phyloP scores from a whole-genome alignment of 495 filamentous ascomycete genomes.

The Lasiosphaeriaceae sp. region DNA sequence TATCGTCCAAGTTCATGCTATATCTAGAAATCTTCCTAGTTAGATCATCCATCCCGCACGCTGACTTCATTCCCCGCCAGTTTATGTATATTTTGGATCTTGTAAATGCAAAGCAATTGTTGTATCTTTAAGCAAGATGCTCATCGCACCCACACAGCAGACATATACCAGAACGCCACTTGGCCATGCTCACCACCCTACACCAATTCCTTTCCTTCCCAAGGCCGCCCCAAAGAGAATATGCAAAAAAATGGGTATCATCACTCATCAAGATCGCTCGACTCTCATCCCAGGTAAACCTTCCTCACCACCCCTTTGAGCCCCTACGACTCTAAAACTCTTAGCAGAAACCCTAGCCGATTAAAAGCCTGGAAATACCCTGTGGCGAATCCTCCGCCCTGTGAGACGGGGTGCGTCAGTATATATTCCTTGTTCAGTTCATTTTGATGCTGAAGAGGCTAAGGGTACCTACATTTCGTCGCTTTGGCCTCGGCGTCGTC shows the following conservation, averaged over 20 bases:
- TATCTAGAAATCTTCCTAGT: too few relatives aligned
- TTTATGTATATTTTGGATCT: too few relatives aligned
- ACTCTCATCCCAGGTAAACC: neutral
- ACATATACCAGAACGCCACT: too few relatives aligned
- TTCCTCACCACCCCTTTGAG: neutral
- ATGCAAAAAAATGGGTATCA: slow-evolving; percentile 15
- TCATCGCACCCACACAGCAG: too few relatives aligned
- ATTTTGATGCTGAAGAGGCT: neutral
- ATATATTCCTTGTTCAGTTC: neutral
- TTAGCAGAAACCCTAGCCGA: neutral
- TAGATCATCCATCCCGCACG: too few relatives aligned
- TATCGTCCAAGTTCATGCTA: too few relatives aligned
- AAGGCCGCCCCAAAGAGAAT: neutral
- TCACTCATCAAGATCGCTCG: neutral
- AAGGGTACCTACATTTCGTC: slow-evolving; percentile 22
- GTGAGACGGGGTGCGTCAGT: neutral
- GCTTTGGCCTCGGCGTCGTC: slow-evolving; percentile 14
- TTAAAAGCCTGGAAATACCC: slow-evolving; percentile 26
- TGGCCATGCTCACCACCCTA: too few relatives aligned
- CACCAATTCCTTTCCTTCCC: too few relatives aligned
- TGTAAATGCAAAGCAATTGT: too few relatives aligned
- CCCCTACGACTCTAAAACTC: too few relatives aligned
- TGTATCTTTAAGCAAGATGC: too few relatives aligned
- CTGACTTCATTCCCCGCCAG: too few relatives aligned
- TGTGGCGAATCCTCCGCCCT: slow-evolving; percentile 23